Evolutionary conservation across 495 filamentous ascomycete genomes (phyloP), one percentile per base, ranked within the genome.

Genomic region (Cairneyella variabilis): DNA sequence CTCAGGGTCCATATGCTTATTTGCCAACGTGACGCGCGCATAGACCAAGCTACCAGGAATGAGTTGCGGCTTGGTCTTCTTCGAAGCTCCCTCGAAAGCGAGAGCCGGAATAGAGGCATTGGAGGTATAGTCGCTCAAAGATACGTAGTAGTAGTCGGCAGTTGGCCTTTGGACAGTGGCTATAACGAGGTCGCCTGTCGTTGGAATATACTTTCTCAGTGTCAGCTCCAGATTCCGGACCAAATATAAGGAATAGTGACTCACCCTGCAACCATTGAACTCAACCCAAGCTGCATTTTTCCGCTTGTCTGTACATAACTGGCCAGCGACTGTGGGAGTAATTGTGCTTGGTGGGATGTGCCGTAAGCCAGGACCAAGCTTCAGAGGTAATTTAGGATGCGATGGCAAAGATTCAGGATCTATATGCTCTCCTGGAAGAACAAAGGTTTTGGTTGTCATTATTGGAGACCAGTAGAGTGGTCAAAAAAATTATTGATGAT

Each of bases 11-110:
- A 90, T 88, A 62, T 91, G 85, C 37, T 83, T 83, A 43, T 88
- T 85, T 10, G 91, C 78, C 10, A 84, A 73, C 0, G 81, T 77
- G 26, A 93, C 74, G 28, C 93, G 84, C 11, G 91, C 91, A 69
- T 97, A 97, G 26, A 97, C 89, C 9, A 96, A 66, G 37, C 85
- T 80, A 26, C 91, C 90, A 3, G 79, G 66, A 34, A 72, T 68
- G 54, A 98, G 76, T 51, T 85, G 76, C 3, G 93, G 93, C 8
- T 90, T 81, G 3, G 90, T 95, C 66, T 97, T 98, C 67, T 90
- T 95, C 30, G 84, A 91, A 21, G 90, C 93, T 53, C 82, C 81
- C 67, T 96, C 91, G 65, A 98, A 98, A 20, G 91, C 80, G 7
- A 98, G 78, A 60, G 95, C 88, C 0, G 90, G 89, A 1, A 98